A percentile compares a stretch with the other conserved stretches of the same genome.
Evolutionary conservation across 805 yeast genomes (phyloP).

Genomic region (Hanseniaspora thailandica): DNA sequence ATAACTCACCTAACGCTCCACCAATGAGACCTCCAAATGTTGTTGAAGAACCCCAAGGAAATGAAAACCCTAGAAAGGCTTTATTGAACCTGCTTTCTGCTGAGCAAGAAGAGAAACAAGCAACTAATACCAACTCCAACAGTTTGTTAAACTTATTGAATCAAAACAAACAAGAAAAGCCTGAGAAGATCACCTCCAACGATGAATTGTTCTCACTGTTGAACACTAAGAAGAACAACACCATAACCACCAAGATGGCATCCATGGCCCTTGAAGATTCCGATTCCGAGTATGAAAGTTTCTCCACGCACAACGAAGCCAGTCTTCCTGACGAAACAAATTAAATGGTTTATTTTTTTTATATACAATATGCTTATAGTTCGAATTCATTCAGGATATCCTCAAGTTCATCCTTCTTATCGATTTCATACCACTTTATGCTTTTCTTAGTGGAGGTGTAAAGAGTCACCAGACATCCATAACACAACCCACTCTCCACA

Average conservation of each 20-base stretch:
- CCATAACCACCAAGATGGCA: not conserved
- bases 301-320: conserved; percentile 23
- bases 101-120: not conserved
- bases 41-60: not conserved
- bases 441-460: conserved; percentile 32
- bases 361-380: conserved; percentile 24
- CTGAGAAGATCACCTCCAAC: conserved; percentile 4
- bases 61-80: conserved; percentile 8
- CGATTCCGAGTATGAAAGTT: conserved; percentile 21
- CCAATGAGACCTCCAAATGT: not conserved
- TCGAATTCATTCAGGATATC: conserved; percentile 39
- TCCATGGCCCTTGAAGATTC: not conserved
- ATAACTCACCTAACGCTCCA: conserved; percentile 9
- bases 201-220: not conserved
- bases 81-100: not conserved
- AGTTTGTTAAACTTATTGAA: not conserved
- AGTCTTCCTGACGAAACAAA: conserved; percentile 16
- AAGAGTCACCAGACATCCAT: conserved; percentile 62
- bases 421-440: conserved; percentile 31
- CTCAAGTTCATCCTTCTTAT: conserved; percentile 26
- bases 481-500: conserved; percentile 39
- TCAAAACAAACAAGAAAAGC: not conserved
- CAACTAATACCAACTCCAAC: not conserved
- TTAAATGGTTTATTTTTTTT: too few relatives aligned
- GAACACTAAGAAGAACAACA: not conserved